Conservation (phyloP, 2,329 filamentous ascomycete genomes). For the Cryphonectria nitschkei region DNA sequence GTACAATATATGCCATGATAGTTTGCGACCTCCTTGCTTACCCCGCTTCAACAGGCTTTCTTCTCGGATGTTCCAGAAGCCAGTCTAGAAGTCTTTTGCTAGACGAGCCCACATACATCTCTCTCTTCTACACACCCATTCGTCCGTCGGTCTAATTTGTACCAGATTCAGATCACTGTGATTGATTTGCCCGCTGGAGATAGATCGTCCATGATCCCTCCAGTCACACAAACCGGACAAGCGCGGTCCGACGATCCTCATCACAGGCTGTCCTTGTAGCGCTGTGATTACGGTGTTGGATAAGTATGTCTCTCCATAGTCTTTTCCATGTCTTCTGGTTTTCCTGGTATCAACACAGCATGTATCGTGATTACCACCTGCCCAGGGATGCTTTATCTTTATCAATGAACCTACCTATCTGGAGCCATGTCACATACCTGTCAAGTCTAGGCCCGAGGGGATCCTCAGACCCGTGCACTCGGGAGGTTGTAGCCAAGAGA, state of each 20-base stretch:
- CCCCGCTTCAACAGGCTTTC: neutral
- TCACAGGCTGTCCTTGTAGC: neutral
- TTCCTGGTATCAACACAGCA: neutral
- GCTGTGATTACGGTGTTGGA: neutral
- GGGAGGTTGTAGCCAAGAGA: neutral
- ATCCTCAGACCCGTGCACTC: neutral
- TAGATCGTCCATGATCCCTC: neutral
- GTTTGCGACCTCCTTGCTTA: neutral
- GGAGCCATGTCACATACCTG: neutral
- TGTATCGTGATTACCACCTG: neutral
- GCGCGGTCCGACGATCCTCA: neutral
- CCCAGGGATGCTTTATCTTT: neutral
- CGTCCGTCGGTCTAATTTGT: neutral
- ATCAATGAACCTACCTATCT: neutral
- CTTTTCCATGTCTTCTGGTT: neutral
- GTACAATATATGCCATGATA: neutral
- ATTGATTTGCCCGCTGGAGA: neutral
- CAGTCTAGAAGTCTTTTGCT: neutral
- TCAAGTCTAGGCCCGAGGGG: neutral
- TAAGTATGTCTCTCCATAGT: neutral
- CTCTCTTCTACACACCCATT: neutral
- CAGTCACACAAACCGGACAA: neutral
- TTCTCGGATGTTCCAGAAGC: constrained; percentile 8
- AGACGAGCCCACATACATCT: neutral
- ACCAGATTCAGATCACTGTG: neutral